Percentiles rank a stretch among this genome's conserved stretches.
Evolutionary conservation across 768 basidiomycete genomes (phyloP).

Genomic region (Omphalotus guepiniiformis): DNA sequence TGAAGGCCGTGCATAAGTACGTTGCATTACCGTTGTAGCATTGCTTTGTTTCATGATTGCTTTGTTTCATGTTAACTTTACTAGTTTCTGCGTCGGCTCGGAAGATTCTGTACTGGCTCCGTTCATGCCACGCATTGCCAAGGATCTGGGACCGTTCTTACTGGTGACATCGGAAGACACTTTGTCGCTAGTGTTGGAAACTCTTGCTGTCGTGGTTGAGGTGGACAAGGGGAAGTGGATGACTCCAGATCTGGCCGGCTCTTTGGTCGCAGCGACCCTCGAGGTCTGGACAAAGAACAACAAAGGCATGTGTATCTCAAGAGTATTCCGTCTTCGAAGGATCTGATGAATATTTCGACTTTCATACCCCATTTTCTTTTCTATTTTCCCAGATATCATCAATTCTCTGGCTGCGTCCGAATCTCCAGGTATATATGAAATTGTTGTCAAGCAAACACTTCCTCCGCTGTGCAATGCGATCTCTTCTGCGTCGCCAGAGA

Average conservation of each 20-base stretch:
- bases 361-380: constrained; percentile 81
- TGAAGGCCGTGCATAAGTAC: constrained; percentile 91
- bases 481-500: constrained; percentile 47
- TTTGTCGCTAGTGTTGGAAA: constrained; percentile 81
- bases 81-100: constrained; percentile 66
- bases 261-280: constrained; percentile 63
- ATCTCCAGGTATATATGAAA: constrained; percentile 58
- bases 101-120: constrained; percentile 56
- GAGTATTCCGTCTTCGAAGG: neutral
- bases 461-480: constrained; percentile 71
- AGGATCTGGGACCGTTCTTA: constrained; percentile 81
- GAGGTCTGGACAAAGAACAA: constrained; percentile 86
- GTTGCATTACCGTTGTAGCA: constrained; percentile 17
- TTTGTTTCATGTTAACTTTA: neutral
- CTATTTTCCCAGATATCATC: constrained; percentile 80
- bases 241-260: constrained; percentile 56
- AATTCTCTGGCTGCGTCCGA: constrained; percentile 62
- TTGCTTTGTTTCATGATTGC: constrained; percentile 1
- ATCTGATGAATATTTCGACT: constrained; percentile 1
- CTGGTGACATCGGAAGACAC: constrained; percentile 81
- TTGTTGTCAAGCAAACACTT: constrained; percentile 67
- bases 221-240: constrained; percentile 74
- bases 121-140: constrained; percentile 70
- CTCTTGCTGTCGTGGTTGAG: constrained; percentile 73
- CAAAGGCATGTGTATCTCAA: constrained; percentile 50